Percentiles rank a stretch among this genome's conserved stretches.
phyloP scores from a whole-genome alignment of 306 rosid genomes.

The Gleditsia sinensis region DNA sequence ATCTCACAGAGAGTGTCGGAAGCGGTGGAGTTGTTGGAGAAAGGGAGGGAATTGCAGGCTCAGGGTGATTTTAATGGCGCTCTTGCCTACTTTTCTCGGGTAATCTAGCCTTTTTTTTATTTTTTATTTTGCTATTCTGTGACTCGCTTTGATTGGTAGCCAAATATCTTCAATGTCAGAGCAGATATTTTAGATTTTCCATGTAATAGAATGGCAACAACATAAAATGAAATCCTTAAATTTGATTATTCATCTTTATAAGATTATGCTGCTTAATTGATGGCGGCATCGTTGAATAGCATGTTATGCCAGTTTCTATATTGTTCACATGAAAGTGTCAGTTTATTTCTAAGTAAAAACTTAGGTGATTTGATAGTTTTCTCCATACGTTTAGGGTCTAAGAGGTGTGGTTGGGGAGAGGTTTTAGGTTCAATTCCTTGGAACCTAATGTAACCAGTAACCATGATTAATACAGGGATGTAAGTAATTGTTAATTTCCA shows the following conservation, averaged over 20 bases:
- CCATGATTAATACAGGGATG: not conserved
- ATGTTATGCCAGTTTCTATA: not conserved
- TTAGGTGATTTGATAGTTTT: not conserved
- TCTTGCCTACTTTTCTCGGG: constrained; percentile 70
- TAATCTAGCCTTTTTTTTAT: not conserved
- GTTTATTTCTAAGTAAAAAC: not conserved
- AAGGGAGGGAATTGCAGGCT: constrained; percentile 74
- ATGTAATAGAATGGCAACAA: not conserved
- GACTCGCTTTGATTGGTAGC: not conserved
- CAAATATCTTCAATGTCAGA: not conserved
- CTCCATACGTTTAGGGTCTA: not conserved
- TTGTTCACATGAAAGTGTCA: not conserved
- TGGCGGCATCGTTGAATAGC: not conserved
- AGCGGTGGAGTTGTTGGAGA: constrained; percentile 70
- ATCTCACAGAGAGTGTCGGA: constrained; percentile 58
- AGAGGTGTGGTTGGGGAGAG: not conserved
- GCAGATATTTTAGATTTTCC: not conserved
- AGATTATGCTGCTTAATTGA: constrained; percentile 18
- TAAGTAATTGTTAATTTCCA: not conserved
- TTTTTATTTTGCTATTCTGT: not conserved
- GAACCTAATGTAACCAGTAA: not conserved
- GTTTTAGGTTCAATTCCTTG: not conserved
- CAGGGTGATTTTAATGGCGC: constrained; percentile 64
- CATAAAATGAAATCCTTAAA: not conserved
- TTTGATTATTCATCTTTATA: constrained; percentile 20